Percentiles rank a stretch among this genome's conserved stretches.
Conservation (phyloP, 176 grass and related monocot genomes). For the Oryza coarctata region DNA sequence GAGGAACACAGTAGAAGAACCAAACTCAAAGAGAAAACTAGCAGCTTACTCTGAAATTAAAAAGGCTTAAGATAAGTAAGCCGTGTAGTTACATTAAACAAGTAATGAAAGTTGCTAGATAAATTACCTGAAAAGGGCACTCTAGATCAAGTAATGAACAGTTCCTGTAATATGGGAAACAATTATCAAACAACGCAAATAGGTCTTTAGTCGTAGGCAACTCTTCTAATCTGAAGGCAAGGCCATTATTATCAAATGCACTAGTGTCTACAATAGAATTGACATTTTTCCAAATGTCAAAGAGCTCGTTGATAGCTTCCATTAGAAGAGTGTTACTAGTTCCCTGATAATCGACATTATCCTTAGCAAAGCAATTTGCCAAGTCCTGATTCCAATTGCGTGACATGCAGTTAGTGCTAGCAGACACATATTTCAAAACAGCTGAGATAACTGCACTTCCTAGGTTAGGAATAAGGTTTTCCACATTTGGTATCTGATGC, state of each 20-base stretch:
- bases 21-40: constrained; percentile 67
- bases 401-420: constrained; percentile 40
- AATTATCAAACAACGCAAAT: constrained; percentile 57
- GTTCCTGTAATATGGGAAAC: constrained; percentile 68
- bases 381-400: constrained; percentile 49
- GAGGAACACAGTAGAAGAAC: constrained; percentile 85
- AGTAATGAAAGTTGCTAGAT: constrained; percentile 19
- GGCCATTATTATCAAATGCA: constrained; percentile 30
- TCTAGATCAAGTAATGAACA: constrained; percentile 47
- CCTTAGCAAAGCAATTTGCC: constrained; percentile 3
- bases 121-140: constrained; percentile 60
- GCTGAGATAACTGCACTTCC: constrained; percentile 60
- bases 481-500: constrained; percentile 49
- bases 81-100: constrained; percentile 9
- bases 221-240: constrained; percentile 37
- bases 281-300: constrained; percentile 61
- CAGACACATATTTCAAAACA: constrained; percentile 54
- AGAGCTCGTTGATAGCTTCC: constrained; percentile 58
- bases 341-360: constrained; percentile 40
- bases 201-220: constrained; percentile 54
- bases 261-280: constrained; percentile 31
- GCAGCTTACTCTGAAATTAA: constrained; percentile 62
- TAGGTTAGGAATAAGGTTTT: constrained; percentile 57
- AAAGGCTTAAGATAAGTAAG: constrained; percentile 19
- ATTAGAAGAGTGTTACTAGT: constrained; percentile 32